Conservation (phyloP, 116 monocot species). For the Papilionanthe hybrid region DNA sequence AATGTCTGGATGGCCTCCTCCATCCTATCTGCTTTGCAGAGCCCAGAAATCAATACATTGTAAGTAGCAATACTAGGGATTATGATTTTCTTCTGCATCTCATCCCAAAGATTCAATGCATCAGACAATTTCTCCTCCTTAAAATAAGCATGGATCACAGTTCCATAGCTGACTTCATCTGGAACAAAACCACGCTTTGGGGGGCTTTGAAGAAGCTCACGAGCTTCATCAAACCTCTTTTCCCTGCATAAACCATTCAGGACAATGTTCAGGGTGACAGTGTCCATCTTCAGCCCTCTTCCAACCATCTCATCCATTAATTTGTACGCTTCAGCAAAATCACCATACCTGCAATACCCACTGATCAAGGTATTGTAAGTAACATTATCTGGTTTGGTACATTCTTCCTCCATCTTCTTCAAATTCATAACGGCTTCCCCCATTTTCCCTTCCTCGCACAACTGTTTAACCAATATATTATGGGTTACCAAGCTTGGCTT, state of each 20-base stretch:
- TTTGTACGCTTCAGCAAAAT: slow-evolving; percentile 42
- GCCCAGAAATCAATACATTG: slow-evolving; percentile 73
- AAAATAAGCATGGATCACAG: slow-evolving; percentile 64
- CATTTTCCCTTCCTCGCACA: slow-evolving; percentile 69
- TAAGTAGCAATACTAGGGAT: slow-evolving; percentile 55
- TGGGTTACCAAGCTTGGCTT: slow-evolving; percentile 44
- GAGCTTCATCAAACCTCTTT: slow-evolving; percentile 57
- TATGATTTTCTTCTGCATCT: slow-evolving; percentile 60
- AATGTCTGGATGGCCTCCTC: slow-evolving; percentile 59
- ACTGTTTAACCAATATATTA: slow-evolving; percentile 69
- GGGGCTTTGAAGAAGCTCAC: slow-evolving; percentile 53
- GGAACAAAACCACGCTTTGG: slow-evolving; percentile 71
- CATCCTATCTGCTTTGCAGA: slow-evolving; percentile 42
- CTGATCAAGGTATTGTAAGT: slow-evolving; percentile 88
- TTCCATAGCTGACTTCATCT: slow-evolving; percentile 85
- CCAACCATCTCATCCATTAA: slow-evolving; percentile 89
- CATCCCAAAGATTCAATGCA: slow-evolving; percentile 67
- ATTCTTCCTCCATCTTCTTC: slow-evolving; percentile 71
- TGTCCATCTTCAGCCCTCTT: slow-evolving; percentile 77
- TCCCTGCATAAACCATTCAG: slow-evolving; percentile 64
- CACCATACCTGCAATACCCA: slow-evolving; percentile 45
- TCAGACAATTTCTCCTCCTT: slow-evolving; percentile 43
- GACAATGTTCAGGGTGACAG: slow-evolving; percentile 73
- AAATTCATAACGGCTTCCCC: slow-evolving; percentile 49
- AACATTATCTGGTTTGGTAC: slow-evolving; percentile 46